Evolutionary conservation across 2,329 filamentous ascomycete species (phyloP).

Genomic region (Colletotrichum sansevieriae): DNA sequence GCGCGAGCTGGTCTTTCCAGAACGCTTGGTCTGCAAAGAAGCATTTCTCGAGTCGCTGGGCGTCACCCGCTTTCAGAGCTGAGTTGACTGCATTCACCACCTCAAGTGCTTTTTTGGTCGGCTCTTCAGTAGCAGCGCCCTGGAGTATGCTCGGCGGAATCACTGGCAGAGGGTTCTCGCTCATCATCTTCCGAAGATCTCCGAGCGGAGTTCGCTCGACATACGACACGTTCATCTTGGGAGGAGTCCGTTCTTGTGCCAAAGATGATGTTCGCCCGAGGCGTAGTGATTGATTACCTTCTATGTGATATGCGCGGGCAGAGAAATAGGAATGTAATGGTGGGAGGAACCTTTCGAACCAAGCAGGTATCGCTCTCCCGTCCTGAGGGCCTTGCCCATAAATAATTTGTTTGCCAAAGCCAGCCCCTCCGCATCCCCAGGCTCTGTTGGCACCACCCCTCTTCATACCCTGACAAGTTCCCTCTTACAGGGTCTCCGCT

Average conservation of each 20-base stretch:
- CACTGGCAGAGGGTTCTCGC: conserved; percentile 9
- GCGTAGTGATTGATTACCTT: too few relatives aligned
- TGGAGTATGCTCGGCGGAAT: neutral
- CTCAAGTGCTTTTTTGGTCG: neutral
- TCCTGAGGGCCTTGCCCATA: neutral
- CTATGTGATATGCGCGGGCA: too few relatives aligned
- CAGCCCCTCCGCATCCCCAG: too few relatives aligned
- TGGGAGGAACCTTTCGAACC: too few relatives aligned
- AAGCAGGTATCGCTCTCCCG: too few relatives aligned
- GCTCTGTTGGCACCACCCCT: neutral
- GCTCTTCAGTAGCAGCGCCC: neutral
- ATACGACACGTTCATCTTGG: neutral
- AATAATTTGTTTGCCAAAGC: neutral
- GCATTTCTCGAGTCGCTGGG: neutral
- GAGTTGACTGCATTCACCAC: neutral
- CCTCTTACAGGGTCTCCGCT: conserved; percentile 2
- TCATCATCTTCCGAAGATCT: conserved; percentile 22
- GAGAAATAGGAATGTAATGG: too few relatives aligned
- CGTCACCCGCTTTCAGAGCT: conserved; percentile 2
- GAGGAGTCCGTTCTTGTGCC: neutral
- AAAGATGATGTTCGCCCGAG: neutral
- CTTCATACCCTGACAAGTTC: neutral
- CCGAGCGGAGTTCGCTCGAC: neutral
- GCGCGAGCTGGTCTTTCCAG: conserved; percentile 33
- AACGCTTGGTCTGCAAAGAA: conserved; percentile 17